A percentile compares a stretch with the other conserved stretches of the same genome.
Conservation (phyloP, 768 basidiomycete genomes). For the Asterophora lycoperdoides region DNA sequence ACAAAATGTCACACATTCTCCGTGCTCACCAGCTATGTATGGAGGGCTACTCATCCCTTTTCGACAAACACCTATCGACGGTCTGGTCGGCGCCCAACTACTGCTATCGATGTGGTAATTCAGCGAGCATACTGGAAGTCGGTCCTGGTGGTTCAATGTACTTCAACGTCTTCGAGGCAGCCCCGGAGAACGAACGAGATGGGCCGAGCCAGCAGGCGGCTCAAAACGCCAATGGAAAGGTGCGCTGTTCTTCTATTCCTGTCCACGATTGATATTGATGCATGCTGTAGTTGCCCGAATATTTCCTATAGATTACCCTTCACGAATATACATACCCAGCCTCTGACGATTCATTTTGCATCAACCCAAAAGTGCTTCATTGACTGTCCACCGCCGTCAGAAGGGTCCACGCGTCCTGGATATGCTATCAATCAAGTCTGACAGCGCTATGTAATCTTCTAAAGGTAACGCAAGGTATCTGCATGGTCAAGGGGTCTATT, state of each 20-base stretch:
- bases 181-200: slow-evolving; percentile 95
- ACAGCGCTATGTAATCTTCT: slow-evolving; percentile 7
- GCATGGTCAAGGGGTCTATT: slow-evolving; percentile 1
- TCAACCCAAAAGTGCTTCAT: neutral
- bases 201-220: slow-evolving; percentile 77
- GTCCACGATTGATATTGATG: slow-evolving; percentile 9
- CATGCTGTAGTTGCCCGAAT: slow-evolving; percentile 63
- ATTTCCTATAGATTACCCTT: slow-evolving; percentile 50
- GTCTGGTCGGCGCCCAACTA: slow-evolving; percentile 99
- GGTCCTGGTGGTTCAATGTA: slow-evolving; percentile 83
- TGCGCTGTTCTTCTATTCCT: slow-evolving; percentile 25
- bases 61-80: slow-evolving; percentile 91
- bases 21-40: slow-evolving; percentile 99
- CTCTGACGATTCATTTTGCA: slow-evolving; percentile 10
- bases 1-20: slow-evolving; percentile 95
- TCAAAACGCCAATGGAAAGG: slow-evolving; percentile 71
- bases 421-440: slow-evolving; percentile 1
- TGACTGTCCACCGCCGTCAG: neutral
- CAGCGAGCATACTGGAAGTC: slow-evolving; percentile 93
- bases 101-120: slow-evolving; percentile 97
- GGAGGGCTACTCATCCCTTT: slow-evolving; percentile 98
- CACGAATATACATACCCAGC: slow-evolving; percentile 14
- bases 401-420: neutral
- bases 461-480: slow-evolving; percentile 3
- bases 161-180: slow-evolving; percentile 98